Evolutionary conservation across 2,329 filamentous ascomycete species (phyloP).

Genomic region (Fusarium stilboides): DNA sequence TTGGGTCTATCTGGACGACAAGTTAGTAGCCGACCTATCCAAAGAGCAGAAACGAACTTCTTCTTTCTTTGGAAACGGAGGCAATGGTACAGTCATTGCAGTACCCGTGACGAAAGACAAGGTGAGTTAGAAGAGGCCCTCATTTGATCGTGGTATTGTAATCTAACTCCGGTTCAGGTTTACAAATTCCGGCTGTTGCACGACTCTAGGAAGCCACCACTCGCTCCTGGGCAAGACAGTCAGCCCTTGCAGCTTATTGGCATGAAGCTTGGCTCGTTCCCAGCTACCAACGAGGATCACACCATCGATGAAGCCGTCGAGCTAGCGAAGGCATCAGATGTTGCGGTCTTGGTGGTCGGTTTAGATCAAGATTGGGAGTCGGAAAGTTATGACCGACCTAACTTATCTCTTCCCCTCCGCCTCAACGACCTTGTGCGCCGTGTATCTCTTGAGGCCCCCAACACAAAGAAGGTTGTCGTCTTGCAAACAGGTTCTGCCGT

Average conservation of each 20-base stretch:
- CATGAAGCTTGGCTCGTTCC: conserved; percentile 1
- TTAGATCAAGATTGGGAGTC: conserved; percentile 4
- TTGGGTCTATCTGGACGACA: conserved; percentile 5
- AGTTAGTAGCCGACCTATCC: conserved; percentile 3
- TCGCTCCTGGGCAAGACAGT: conserved; percentile 8
- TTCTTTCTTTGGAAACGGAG: conserved; percentile 13
- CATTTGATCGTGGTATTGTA: neutral
- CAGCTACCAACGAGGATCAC: neutral
- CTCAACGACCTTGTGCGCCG: neutral
- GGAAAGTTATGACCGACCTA: neutral
- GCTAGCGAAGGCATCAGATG: neutral
- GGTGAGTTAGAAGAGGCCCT: neutral
- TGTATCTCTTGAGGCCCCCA: neutral
- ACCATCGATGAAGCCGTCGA: neutral
- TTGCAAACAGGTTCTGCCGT: neutral
- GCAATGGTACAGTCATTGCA: conserved; percentile 2
- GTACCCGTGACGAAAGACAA: neutral
- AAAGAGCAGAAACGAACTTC: conserved; percentile 11
- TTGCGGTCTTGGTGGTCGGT: neutral
- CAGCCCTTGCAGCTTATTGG: conserved; percentile 4
- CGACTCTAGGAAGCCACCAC: conserved; percentile 9
- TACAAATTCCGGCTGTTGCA: conserved; percentile 8
- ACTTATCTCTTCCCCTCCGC: neutral
- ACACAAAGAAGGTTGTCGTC: neutral
- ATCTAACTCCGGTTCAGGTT: neutral